Percentiles rank a stretch among this genome's conserved stretches.
These are phyloP conservation scores for Pichia sp. DNA, from an alignment of 1,139 yeast species.

Conservation along the genomic window DNA sequence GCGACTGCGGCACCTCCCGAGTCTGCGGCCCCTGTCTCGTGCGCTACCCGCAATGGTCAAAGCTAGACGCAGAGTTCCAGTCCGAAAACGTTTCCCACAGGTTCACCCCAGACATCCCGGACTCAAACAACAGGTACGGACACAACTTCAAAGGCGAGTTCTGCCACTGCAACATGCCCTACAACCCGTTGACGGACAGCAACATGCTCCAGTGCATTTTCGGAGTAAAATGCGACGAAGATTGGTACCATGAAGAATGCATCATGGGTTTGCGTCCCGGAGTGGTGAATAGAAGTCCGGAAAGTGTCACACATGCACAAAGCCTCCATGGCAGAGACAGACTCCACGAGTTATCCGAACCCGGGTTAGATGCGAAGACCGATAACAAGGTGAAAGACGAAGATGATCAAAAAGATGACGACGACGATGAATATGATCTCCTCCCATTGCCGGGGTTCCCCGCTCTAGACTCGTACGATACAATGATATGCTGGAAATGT, in stretches of 20 bases:
- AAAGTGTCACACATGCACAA: conserved; percentile 2
- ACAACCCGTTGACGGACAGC: conserved; percentile 67
- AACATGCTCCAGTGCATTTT: conserved; percentile 87
- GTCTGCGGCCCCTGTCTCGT: conserved; percentile 63
- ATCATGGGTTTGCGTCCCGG: conserved; percentile 61
- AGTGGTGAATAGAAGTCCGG: conserved; percentile 27
- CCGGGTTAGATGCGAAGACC: conserved; percentile 43
- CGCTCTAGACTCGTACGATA: conserved; percentile 51
- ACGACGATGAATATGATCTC: conserved; percentile 29
- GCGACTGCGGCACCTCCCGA: conserved; percentile 90
- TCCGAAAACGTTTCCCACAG: background rate
- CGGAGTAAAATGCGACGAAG: conserved; percentile 84
- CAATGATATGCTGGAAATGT: conserved; percentile 85
- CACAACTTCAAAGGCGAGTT: conserved; percentile 76
- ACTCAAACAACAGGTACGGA: conserved; percentile 56
- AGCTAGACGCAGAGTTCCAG: background rate
- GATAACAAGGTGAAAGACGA: conserved; percentile 19
- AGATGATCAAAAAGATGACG: conserved; percentile 18
- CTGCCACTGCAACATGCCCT: conserved; percentile 62
- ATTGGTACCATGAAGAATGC: conserved; percentile 95
- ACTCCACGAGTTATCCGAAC: conserved; percentile 44
- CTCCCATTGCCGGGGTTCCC: conserved; percentile 57
- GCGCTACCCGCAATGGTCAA: conserved; percentile 33
- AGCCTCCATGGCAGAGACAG: conserved; percentile 32
- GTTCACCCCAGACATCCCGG: conserved; percentile 48